These are phyloP conservation scores for Bimuria novae-zelandiae DNA, from an alignment of 2,329 filamentous ascomycete genomes.

Conservation along the genomic window DNA sequence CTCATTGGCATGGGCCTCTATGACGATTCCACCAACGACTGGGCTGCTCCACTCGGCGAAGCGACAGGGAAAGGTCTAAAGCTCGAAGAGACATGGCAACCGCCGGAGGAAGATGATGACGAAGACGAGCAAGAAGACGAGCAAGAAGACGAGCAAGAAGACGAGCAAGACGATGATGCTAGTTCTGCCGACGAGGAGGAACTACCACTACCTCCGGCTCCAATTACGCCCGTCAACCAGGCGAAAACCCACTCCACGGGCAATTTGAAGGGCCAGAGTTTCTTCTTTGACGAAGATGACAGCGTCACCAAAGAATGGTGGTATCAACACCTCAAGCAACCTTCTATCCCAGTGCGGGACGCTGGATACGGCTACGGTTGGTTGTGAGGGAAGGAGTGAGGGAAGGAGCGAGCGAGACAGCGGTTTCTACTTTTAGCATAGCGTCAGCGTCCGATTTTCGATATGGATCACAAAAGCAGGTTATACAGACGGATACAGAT, in stretches of 20 bases:
- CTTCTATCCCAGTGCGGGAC: constrained; percentile 45
- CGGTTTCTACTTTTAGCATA: constrained; percentile 28
- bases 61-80: constrained; percentile 74
- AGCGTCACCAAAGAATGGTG: constrained; percentile 47
- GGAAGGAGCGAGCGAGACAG: constrained; percentile 13
- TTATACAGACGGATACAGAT: constrained; percentile 24
- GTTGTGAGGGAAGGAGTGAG: too few relatives aligned
- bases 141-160: constrained; percentile 23
- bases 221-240: constrained; percentile 27
- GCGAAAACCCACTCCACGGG: constrained; percentile 33
- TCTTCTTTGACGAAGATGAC: constrained; percentile 48
- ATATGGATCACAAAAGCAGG: constrained; percentile 15
- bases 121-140: constrained; percentile 56
- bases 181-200: constrained; percentile 48
- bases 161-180: constrained; percentile 30
- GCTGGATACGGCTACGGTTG: constrained; percentile 45
- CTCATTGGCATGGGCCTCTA: constrained; percentile 84
- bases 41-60: constrained; percentile 52
- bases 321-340: constrained; percentile 45
- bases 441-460: constrained; percentile 35
- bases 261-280: constrained; percentile 48
- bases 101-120: constrained; percentile 53
- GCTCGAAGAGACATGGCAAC: constrained; percentile 80
- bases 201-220: constrained; percentile 31
- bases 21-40: constrained; percentile 66